phyloP scores from a whole-genome alignment of 192 early-diverging fungal species.

The Entomortierella lignicola region DNA sequence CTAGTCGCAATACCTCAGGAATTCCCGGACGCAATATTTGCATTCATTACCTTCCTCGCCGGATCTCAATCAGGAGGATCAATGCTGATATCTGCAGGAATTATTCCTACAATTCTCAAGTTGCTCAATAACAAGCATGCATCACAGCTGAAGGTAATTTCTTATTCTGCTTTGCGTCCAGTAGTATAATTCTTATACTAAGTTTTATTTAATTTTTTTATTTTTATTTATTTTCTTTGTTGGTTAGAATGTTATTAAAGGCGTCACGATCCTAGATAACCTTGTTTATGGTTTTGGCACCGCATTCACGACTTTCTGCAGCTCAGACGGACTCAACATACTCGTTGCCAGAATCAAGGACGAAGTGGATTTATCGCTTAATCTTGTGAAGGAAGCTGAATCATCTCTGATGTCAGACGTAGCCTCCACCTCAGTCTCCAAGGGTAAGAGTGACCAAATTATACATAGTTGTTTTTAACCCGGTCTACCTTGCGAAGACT shows the following conservation, averaged over 20 bases:
- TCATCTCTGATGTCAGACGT: conserved; percentile 48
- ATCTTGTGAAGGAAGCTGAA: conserved; percentile 27
- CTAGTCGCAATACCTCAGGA: conserved; percentile 66
- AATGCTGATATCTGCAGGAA: conserved; percentile 91
- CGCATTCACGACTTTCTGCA: conserved; percentile 84
- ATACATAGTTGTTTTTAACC: background rate
- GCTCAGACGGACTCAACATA: conserved; percentile 81
- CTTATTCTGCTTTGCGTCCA: too few relatives aligned
- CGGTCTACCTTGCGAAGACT: too few relatives aligned
- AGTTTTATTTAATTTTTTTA: background rate
- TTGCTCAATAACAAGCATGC: conserved; percentile 73
- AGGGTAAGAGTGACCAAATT: conserved; percentile 6
- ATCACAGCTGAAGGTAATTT: conserved; percentile 71
- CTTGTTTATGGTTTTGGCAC: conserved; percentile 80
- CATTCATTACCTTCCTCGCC: conserved; percentile 79
- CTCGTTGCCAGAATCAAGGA: conserved; percentile 85
- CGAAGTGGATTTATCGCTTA: conserved; percentile 64
- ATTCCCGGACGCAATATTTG: conserved; percentile 86
- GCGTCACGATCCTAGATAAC: conserved; percentile 81
- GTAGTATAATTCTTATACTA: background rate
- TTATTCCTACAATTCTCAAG: conserved; percentile 82
- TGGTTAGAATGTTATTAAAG: conserved; percentile 75
- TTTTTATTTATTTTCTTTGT: too few relatives aligned
- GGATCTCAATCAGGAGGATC: conserved; percentile 84
- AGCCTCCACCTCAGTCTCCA: conserved; percentile 1